Conservation (phyloP, 441 rosid genomes). For the Isatis lusitanica region DNA sequence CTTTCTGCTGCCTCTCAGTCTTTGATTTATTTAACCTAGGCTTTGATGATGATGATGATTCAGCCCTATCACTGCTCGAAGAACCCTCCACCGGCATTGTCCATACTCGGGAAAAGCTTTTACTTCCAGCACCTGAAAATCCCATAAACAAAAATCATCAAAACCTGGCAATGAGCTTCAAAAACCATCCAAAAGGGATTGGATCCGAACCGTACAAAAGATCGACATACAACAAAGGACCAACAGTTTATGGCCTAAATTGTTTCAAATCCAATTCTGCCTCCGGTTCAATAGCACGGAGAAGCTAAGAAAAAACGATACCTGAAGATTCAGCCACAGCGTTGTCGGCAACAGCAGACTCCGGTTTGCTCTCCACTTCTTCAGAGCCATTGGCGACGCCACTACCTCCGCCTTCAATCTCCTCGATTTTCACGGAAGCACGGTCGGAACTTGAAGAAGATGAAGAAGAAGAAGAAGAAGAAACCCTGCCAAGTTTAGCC, state of each 20-base stretch:
- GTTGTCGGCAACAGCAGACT: conserved; percentile 36
- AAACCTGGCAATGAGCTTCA: not conserved
- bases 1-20: conserved; percentile 59
- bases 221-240: not conserved
- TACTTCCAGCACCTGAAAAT: conserved; percentile 38
- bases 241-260: not conserved
- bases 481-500: conserved; percentile 39
- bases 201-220: not conserved
- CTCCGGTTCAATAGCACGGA: not conserved
- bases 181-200: not conserved
- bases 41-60: conserved; percentile 43
- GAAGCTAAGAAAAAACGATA: conserved; percentile 27
- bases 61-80: conserved; percentile 42
- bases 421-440: conserved; percentile 43
- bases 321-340: conserved; percentile 49
- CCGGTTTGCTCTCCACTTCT: conserved; percentile 36
- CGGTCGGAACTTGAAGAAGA: conserved; percentile 45
- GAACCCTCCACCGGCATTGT: conserved; percentile 40
- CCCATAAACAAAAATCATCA: not conserved
- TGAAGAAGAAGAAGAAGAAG: conserved; percentile 34
- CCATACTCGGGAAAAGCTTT: conserved; percentile 43
- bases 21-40: conserved; percentile 67
- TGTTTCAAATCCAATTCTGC: not conserved
- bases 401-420: conserved; percentile 36
- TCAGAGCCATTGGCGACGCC: conserved; percentile 34